Conservation (phyloP, 805 yeast species). For the Ogataea nonfermentans region DNA sequence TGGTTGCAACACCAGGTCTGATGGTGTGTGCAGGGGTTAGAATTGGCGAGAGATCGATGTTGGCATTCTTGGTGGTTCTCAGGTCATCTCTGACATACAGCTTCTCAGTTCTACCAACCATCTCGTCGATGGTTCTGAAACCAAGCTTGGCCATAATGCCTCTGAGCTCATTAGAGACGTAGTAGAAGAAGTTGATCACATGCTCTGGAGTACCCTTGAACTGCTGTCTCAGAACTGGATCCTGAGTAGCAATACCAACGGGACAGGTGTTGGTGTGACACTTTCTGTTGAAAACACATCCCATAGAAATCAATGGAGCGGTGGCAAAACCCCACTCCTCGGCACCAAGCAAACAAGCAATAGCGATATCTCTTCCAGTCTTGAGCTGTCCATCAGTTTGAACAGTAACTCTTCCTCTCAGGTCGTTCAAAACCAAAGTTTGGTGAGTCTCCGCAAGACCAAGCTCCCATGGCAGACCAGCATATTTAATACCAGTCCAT, state of each 20-base stretch:
- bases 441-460: slow-evolving; percentile 98
- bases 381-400: slow-evolving; percentile 99
- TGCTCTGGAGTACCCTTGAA: slow-evolving; percentile 98
- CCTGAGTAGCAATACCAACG: slow-evolving; percentile 98
- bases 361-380: slow-evolving; percentile 95
- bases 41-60: slow-evolving; percentile 87
- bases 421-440: slow-evolving; percentile 90
- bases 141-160: slow-evolving; percentile 93
- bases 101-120: slow-evolving; percentile 97
- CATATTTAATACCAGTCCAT: slow-evolving; percentile 95
- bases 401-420: slow-evolving; percentile 91
- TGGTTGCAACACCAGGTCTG: slow-evolving; percentile 95
- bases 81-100: slow-evolving; percentile 80
- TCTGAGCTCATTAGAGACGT: slow-evolving; percentile 88
- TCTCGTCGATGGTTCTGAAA: slow-evolving; percentile 92
- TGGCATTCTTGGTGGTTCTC: slow-evolving; percentile 85
- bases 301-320: slow-evolving; percentile 94
- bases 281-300: slow-evolving; percentile 95
- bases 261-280: slow-evolving; percentile 95
- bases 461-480: slow-evolving; percentile 98
- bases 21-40: slow-evolving; percentile 95
- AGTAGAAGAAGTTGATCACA: slow-evolving; percentile 95
- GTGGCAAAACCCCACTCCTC: slow-evolving; percentile 99
- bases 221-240: slow-evolving; percentile 87
- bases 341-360: slow-evolving; percentile 95